Evolutionary conservation across 306 rosid species (phyloP).

Genomic region (Neltuma alba): DNA sequence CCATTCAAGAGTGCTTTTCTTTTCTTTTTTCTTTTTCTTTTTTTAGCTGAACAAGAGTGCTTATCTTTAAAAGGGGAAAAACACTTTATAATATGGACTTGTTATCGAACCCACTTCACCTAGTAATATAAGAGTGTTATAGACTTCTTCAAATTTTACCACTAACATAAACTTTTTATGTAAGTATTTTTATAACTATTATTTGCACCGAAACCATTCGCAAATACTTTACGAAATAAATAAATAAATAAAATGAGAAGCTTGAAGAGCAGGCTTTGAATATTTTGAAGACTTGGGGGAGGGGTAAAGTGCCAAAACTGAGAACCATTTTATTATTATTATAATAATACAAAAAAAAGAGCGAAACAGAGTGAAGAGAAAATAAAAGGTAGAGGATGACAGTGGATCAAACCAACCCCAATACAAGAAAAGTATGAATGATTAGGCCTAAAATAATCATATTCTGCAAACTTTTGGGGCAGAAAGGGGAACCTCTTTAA

Average conservation of each 20-base stretch:
- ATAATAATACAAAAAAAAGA: slow-evolving; percentile 28
- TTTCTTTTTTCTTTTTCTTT: no score
- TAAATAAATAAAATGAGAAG: slow-evolving; percentile 15
- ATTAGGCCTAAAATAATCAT: slow-evolving; percentile 45
- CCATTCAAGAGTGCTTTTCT: neutral
- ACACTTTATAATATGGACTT: neutral
- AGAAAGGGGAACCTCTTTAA: slow-evolving; percentile 48
- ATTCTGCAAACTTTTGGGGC: slow-evolving; percentile 37
- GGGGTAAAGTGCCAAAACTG: slow-evolving; percentile 46
- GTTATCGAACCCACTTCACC: neutral
- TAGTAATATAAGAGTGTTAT: neutral
- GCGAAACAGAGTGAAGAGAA: slow-evolving; percentile 28
- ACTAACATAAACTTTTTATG: neutral
- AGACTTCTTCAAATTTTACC: no score
- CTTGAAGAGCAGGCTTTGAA: slow-evolving; percentile 35
- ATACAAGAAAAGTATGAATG: slow-evolving; percentile 43
- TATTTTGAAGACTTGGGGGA: slow-evolving; percentile 29
- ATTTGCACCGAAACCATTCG: slow-evolving; percentile 33
- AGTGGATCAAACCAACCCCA: slow-evolving; percentile 21
- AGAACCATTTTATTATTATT: no score
- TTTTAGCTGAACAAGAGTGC: no score
- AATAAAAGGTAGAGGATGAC: slow-evolving; percentile 37
- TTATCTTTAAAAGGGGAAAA: neutral
- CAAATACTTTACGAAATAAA: slow-evolving; percentile 3
- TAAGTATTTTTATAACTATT: no score